A percentile compares a stretch with the other conserved stretches of the same genome.
phyloP scores from a whole-genome alignment of 2,329 filamentous ascomycete species.

The Ceratocystiopsis brevicomis region DNA sequence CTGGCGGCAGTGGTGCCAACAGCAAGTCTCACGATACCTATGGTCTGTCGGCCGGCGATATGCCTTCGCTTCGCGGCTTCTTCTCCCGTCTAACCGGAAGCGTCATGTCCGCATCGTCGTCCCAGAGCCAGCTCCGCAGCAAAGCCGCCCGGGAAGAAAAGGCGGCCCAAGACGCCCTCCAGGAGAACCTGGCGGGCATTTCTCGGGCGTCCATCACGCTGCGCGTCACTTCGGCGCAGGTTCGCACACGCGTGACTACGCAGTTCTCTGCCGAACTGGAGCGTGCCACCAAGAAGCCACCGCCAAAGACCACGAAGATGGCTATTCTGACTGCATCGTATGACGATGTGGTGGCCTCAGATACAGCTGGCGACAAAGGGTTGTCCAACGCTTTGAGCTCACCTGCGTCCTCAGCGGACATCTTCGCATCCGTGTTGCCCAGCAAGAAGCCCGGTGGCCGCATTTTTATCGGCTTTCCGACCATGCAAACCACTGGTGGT shows the following conservation, averaged over 20 bases:
- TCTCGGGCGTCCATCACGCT: conserved; percentile 72
- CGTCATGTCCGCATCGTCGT: conserved; percentile 14
- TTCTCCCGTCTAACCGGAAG: conserved; percentile 52
- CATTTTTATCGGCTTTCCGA: conserved; percentile 95
- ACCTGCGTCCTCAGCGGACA: conserved; percentile 31
- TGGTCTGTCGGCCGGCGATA: conserved; percentile 27
- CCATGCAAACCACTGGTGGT: conserved; percentile 86
- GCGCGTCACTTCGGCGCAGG: conserved; percentile 65
- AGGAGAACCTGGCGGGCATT: conserved; percentile 51
- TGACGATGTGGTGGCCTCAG: conserved; percentile 54
- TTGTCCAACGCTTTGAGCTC: too few species aligned
- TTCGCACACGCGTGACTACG: conserved; percentile 55
- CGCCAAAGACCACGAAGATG: conserved; percentile 70
- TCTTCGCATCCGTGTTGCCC: conserved; percentile 81
- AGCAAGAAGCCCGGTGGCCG: conserved; percentile 64
- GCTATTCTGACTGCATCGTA: conserved; percentile 84
- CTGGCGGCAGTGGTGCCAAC: conserved; percentile 3
- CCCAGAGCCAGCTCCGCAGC: conserved; percentile 29
- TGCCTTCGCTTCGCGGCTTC: conserved; percentile 54
- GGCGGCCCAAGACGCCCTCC: conserved; percentile 39
- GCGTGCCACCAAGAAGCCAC: conserved; percentile 90
- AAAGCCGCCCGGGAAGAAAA: conserved; percentile 45
- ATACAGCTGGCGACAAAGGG: conserved; percentile 12
- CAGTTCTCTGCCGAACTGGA: conserved; percentile 73
- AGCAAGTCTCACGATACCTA: conserved; percentile 29